Conservation (phyloP, 495 filamentous ascomycete species). For the Schizothecium vesticola region DNA sequence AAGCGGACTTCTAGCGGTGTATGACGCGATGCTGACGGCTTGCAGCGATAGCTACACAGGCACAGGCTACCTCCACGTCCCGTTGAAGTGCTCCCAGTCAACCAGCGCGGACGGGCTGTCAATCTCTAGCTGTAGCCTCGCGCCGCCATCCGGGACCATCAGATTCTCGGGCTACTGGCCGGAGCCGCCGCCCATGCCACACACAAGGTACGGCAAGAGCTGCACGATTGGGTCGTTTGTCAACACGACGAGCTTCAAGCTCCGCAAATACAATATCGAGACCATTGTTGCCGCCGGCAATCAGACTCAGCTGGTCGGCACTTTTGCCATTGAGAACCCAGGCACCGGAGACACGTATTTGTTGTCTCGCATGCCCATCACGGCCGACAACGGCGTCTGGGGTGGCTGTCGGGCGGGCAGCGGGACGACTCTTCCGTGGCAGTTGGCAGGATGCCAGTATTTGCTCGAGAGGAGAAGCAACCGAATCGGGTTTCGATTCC, state of each 20-base stretch:
- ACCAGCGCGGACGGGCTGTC: neutral
- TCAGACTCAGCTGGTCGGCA: slow-evolving; percentile 4
- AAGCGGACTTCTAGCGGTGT: neutral
- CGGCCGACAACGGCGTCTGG: slow-evolving; percentile 3
- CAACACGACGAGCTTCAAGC: slow-evolving; percentile 16
- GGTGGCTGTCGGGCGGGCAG: neutral
- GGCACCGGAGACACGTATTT: slow-evolving; percentile 16
- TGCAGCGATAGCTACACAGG: slow-evolving; percentile 15
- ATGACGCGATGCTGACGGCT: neutral
- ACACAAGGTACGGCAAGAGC: slow-evolving; percentile 47
- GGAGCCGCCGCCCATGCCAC: slow-evolving; percentile 39
- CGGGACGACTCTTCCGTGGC: slow-evolving; percentile 2
- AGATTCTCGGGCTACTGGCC: slow-evolving; percentile 21
- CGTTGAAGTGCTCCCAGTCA: slow-evolving; percentile 8
- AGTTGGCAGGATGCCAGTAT: slow-evolving; percentile 14
- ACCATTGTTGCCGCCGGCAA: neutral
- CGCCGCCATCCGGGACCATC: neutral
- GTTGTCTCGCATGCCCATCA: slow-evolving; percentile 7
- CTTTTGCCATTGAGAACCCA: slow-evolving; percentile 17
- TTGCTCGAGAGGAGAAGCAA: slow-evolving; percentile 7
- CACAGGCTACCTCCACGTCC: slow-evolving; percentile 12
- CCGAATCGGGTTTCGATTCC: slow-evolving; percentile 15
- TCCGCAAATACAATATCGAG: slow-evolving; percentile 18
- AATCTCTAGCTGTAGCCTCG: slow-evolving; percentile 15
- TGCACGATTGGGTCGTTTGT: slow-evolving; percentile 35